Base-by-base conservation (phyloP, 257 asterid genomes). In the Fraxinus quadrangulata region DNA sequence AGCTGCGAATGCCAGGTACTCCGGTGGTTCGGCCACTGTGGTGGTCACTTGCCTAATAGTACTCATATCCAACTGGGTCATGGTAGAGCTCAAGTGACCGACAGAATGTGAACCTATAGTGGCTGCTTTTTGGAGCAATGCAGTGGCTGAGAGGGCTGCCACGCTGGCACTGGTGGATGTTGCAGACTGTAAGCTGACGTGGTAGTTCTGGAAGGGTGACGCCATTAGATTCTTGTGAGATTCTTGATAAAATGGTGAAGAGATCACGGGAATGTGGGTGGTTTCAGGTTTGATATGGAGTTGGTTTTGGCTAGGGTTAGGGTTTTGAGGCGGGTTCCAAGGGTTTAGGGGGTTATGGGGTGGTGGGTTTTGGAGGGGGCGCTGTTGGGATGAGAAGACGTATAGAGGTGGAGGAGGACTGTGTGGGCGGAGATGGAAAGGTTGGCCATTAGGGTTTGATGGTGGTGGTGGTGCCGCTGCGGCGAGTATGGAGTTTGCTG, bases 91-190 rank as follows among this genome's bases (percentile, higher is more conserved):
- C 80, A 76, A 78, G 71, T 87, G 91, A 39, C 89, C 91, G 13
- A 71, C 71, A 8, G 82, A 66, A 4, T 84, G 77, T 31, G 87
- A 81, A 4, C 96, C 93, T 17, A 88, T 47, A 3, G 85, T 67
- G 1, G 92, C 89, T 11, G 97, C 96, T 85, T 85, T 87, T 73
- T 91, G 97, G 80, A 93, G 94, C 78, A 93, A 86, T 14, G 90
- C 94, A 4, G 97, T 88, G 75, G 98, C 92, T 0, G 98, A 90
- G 36, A 89, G 92, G 9, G 86, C 81, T 54, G 74, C 74, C 78
- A 77, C 79, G 71, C 75, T 0, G 39, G 78, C 3, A 9, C 14
- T 19, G 65, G 65, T 1, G 26, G 65, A 54, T 54, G 65, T 6
- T 54, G 26, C 26, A 6, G 65, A 6, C 11, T 54, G 23, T 5